Evolutionary conservation across 306 rosid genomes (phyloP).

Genomic region (Nissolia schottii): DNA sequence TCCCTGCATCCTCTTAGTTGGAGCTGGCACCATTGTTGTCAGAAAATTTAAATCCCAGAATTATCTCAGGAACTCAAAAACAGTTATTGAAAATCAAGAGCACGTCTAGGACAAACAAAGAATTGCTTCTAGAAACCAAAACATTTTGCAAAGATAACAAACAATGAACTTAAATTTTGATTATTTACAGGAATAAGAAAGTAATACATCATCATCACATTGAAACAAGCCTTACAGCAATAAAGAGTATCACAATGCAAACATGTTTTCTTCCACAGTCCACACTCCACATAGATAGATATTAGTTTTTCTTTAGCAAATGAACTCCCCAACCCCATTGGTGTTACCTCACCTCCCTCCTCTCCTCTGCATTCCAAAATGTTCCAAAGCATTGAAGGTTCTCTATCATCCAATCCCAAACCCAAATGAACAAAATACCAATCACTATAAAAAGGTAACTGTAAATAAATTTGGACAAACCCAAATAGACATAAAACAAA

Average conservation of each 20-base stretch:
- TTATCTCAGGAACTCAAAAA: no score
- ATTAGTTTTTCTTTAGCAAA: background rate
- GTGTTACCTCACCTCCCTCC: background rate
- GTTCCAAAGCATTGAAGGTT: conserved; percentile 1
- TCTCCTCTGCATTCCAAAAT: background rate
- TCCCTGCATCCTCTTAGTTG: no score
- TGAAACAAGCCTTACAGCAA: conserved; percentile 34
- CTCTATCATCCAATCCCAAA: conserved; percentile 19
- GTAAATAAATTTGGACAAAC: conserved; percentile 24
- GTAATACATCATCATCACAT: conserved; percentile 23
- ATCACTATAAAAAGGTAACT: conserved; percentile 2
- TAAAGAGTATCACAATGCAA: conserved; percentile 31
- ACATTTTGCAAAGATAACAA: background rate
- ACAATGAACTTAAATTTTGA: conserved; percentile 24
- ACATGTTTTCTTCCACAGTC: background rate
- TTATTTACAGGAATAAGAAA: conserved; percentile 16
- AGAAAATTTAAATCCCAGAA: no score
- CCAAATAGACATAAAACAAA: conserved; percentile 27
- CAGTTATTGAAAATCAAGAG: no score
- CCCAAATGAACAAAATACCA: conserved; percentile 17
- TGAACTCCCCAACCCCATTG: background rate
- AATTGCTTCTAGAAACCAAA: no score
- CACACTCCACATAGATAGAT: no score
- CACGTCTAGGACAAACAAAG: no score
- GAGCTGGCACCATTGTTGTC: no score